phyloP scores from a whole-genome alignment of 768 basidiomycete genomes.

The Hydnomerulius pinastri region DNA sequence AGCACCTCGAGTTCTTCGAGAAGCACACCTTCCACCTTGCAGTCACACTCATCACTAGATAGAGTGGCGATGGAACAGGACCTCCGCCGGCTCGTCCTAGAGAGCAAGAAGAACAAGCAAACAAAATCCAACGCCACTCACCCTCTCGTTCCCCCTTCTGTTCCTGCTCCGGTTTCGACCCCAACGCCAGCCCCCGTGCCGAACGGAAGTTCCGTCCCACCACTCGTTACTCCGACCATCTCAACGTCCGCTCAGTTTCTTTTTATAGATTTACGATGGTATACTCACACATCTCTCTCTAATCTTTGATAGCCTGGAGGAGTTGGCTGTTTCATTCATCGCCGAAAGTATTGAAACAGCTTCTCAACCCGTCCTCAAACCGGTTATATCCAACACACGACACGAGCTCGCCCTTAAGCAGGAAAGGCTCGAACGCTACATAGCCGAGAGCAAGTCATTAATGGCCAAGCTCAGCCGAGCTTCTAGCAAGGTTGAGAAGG shows the following conservation, averaged over 20 bases:
- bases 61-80: conserved; percentile 45
- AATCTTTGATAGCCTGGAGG: conserved; percentile 38
- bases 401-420: conserved; percentile 47
- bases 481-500: conserved; percentile 53
- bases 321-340: conserved; percentile 59
- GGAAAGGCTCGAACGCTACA: conserved; percentile 49
- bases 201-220: neutral
- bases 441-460: conserved; percentile 52
- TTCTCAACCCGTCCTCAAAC: conserved; percentile 26
- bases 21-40: neutral
- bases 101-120: conserved; percentile 41
- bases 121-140: conserved; percentile 30
- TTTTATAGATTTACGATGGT: neutral
- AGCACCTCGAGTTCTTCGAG: neutral
- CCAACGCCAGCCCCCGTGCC: neutral
- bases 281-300: conserved; percentile 1
- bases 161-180: neutral
- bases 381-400: conserved; percentile 21
- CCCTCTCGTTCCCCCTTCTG: neutral
- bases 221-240: conserved; percentile 5
- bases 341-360: conserved; percentile 53
- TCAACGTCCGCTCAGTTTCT: conserved; percentile 3
- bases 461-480: conserved; percentile 49
- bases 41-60: conserved; percentile 6
- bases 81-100: conserved; percentile 25